Evolutionary conservation across 108 stramenopile genomes (phyloP).

Genomic region (Schizochytrium sp.): DNA sequence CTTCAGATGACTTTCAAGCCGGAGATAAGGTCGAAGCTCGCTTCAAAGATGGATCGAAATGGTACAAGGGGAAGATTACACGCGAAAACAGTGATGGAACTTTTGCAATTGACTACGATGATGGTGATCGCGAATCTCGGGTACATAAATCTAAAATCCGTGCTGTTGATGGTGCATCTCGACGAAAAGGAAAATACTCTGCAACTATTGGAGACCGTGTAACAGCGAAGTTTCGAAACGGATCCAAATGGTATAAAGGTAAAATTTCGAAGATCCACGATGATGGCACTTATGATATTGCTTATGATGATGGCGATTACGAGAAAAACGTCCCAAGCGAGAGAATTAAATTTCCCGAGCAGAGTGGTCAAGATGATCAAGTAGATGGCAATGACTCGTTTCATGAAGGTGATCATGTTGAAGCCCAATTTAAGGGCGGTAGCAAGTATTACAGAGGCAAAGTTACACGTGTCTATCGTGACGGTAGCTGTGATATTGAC

Average conservation of each 20-base stretch:
- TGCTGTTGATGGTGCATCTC: too few species aligned
- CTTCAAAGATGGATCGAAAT: slow-evolving; percentile 68
- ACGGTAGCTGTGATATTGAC: slow-evolving; percentile 73
- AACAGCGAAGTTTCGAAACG: background rate
- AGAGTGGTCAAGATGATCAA: too few species aligned
- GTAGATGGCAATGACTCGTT: slow-evolving; percentile 57
- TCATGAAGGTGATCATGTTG: slow-evolving; percentile 68
- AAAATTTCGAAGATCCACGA: background rate
- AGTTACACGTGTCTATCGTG: slow-evolving; percentile 64
- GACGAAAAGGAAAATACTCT: too few species aligned
- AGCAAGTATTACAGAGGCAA: slow-evolving; percentile 68
- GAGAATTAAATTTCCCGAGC: too few species aligned
- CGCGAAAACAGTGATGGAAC: slow-evolving; percentile 66
- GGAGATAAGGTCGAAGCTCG: slow-evolving; percentile 75
- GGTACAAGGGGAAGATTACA: slow-evolving; percentile 70
- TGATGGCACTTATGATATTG: background rate
- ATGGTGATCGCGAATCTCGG: slow-evolving; percentile 39
- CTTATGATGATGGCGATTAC: too few species aligned
- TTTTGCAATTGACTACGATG: slow-evolving; percentile 72
- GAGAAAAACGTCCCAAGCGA: too few species aligned
- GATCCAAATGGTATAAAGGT: slow-evolving; percentile 3
- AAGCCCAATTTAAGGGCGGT: slow-evolving; percentile 66
- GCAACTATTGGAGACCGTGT: slow-evolving; percentile 28
- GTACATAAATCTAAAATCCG: background rate
- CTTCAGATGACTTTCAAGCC: background rate